Evolutionary conservation across 2,329 filamentous ascomycete species (phyloP).

Genomic region (Ophiobolus disseminans): DNA sequence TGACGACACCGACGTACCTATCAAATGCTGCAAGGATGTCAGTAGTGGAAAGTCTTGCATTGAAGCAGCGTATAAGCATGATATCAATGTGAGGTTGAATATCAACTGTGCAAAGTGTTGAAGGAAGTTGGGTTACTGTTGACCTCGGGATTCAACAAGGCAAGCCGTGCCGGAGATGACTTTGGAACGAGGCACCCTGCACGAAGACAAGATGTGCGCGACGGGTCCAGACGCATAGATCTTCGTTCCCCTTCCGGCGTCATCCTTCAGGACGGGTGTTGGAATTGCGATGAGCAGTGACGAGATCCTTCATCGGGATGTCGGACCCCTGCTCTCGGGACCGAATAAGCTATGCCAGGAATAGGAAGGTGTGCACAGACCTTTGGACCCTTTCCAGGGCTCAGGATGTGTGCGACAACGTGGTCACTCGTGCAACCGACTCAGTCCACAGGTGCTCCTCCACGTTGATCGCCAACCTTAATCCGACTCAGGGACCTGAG

Average conservation of each 20-base stretch:
- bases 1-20: too few species aligned
- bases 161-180: slow-evolving; percentile 3
- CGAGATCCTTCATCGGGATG: neutral
- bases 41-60: too few species aligned
- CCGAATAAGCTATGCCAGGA: neutral
- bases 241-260: neutral
- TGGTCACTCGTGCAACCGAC: slow-evolving; percentile 2
- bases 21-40: too few species aligned
- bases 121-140: too few species aligned
- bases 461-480: slow-evolving; percentile 6
- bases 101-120: too few species aligned
- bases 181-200: too few species aligned
- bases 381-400: too few species aligned
- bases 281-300: slow-evolving; percentile 14
- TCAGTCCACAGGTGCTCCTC: neutral
- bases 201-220: neutral
- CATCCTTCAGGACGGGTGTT: neutral
- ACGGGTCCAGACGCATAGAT: slow-evolving; percentile 8
- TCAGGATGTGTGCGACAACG: slow-evolving; percentile 1
- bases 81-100: too few species aligned
- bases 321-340: neutral
- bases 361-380: neutral
- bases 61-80: too few species aligned
- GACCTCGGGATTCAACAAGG: too few species aligned
- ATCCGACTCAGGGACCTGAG: slow-evolving; percentile 4